These are phyloP conservation scores for Coprinopsis strossmayeri DNA, from an alignment of 768 basidiomycete species.

Conservation along the genomic window DNA sequence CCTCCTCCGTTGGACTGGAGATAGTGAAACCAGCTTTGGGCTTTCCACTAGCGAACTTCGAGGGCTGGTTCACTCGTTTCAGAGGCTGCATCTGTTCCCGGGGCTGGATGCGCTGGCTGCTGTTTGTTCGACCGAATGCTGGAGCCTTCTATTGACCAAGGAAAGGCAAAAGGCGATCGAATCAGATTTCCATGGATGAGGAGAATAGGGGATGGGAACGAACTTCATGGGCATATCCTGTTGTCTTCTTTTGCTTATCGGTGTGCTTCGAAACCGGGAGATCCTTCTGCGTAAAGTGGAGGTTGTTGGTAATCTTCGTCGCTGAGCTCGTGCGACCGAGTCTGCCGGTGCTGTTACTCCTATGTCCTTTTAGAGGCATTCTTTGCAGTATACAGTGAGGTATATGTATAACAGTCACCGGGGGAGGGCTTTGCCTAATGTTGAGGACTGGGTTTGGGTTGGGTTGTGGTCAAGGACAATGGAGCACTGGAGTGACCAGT, in stretches of 20 bases:
- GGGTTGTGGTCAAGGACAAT: too few relatives aligned
- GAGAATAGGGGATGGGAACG: slow-evolving; percentile 17
- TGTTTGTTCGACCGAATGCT: slow-evolving; percentile 25
- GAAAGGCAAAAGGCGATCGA: slow-evolving; percentile 15
- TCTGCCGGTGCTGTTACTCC: slow-evolving; percentile 36
- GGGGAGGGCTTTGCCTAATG: too few relatives aligned
- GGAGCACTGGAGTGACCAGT: too few relatives aligned
- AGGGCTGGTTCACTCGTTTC: slow-evolving; percentile 14
- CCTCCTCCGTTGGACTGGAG: slow-evolving; percentile 38
- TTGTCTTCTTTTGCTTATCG: slow-evolving; percentile 50
- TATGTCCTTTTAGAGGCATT: slow-evolving; percentile 49
- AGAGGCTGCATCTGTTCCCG: slow-evolving; percentile 23
- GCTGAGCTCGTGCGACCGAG: slow-evolving; percentile 63
- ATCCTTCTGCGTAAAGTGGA: slow-evolving; percentile 69
- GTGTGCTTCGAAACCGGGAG: slow-evolving; percentile 29
- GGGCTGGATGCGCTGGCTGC: slow-evolving; percentile 29
- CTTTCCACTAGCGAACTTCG: slow-evolving; percentile 24
- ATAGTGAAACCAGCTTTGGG: slow-evolving; percentile 54
- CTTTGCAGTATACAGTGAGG: slow-evolving; percentile 8
- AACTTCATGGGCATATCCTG: slow-evolving; percentile 37
- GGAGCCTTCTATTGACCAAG: slow-evolving; percentile 18
- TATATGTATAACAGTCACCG: too few relatives aligned
- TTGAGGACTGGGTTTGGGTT: too few relatives aligned
- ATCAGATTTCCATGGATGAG: slow-evolving; percentile 7
- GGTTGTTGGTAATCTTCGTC: slow-evolving; percentile 50